Evolutionary conservation across 495 filamentous ascomycete genomes (phyloP).

Genomic region (Achaetomiella virescens): DNA sequence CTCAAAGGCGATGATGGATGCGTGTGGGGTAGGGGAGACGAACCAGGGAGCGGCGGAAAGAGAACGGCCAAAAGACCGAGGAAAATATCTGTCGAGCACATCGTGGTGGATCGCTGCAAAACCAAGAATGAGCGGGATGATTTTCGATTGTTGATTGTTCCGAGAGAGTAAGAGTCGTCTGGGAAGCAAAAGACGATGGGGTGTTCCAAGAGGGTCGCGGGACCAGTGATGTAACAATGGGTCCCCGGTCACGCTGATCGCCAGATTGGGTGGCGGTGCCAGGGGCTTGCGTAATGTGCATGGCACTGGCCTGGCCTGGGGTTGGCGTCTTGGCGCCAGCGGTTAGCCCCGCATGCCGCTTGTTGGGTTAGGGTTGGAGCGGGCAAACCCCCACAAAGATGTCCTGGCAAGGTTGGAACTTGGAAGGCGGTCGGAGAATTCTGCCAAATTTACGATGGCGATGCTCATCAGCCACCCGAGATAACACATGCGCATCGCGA

Average conservation of each 20-base stretch:
- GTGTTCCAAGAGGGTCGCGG: neutral
- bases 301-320: slow-evolving; percentile 1
- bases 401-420: neutral
- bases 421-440: slow-evolving; percentile 9
- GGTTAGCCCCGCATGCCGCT: neutral
- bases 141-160: neutral
- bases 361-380: slow-evolving; percentile 13
- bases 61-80: slow-evolving; percentile 82
- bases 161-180: neutral
- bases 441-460: slow-evolving; percentile 3
- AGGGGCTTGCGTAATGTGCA: slow-evolving; percentile 26
- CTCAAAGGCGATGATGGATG: slow-evolving; percentile 10
- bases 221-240: slow-evolving; percentile 17
- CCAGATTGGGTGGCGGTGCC: slow-evolving; percentile 12
- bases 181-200: neutral
- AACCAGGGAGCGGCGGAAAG: slow-evolving; percentile 90
- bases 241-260: slow-evolving; percentile 1
- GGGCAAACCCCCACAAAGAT: neutral
- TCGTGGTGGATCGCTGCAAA: slow-evolving; percentile 3
- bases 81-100: slow-evolving; percentile 77
- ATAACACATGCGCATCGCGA: neutral
- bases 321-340: neutral
- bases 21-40: slow-evolving; percentile 26
- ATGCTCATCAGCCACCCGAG: neutral
- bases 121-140: neutral